Evolutionary conservation across 768 basidiomycete genomes (phyloP), one percentile per base, ranked within the genome.

Genomic region (Boletus speciosus): DNA sequence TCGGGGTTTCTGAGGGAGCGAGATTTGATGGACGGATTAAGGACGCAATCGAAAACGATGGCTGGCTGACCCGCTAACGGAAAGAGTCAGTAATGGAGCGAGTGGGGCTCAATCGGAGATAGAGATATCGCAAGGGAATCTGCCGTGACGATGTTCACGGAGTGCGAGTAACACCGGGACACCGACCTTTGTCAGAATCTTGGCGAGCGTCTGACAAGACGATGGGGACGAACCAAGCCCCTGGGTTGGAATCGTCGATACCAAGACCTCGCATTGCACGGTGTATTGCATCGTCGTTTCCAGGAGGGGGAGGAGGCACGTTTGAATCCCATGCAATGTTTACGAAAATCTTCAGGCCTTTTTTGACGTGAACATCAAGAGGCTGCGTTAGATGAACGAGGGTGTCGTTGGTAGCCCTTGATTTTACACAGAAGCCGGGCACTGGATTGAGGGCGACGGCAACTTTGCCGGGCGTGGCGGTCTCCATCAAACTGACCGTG

Each of bases 381-480:
- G 52, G 52, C 16, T 56, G 31, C 31, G 61, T 55, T 21, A 52
- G 36, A n/a, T 49, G 62, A 15, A 61, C 49, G 3, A 75, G 55
- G 1, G 73, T 74, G 5, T 77, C 67, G 41, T 77, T 73, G 5
- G 78, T 62, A 0, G 78, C 71, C 16, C 74, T 62, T 0, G 86
- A 78, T 68, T 90, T 90, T 51, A 89, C 63, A 66, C 87, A 88
- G 67, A 89, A 90, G 5, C 85, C 88, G 29, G 89, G 74, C 25
- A 74, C 70, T 31, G 89, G 88, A 19, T 77, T 70, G 55, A 88
- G 79, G 40, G 65, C 60, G 44, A 74, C 70, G 49, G 61, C 42
- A 35, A 61, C 49, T 51, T 56, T 60, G 39, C 14, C 43, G 32
- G 61, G 32, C 23, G 56, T 58, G 40, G 49, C 49, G 46, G 62